Base-by-base conservation (phyloP, 768 basidiomycete genomes). In the Xerocomellus amylosporus region DNA sequence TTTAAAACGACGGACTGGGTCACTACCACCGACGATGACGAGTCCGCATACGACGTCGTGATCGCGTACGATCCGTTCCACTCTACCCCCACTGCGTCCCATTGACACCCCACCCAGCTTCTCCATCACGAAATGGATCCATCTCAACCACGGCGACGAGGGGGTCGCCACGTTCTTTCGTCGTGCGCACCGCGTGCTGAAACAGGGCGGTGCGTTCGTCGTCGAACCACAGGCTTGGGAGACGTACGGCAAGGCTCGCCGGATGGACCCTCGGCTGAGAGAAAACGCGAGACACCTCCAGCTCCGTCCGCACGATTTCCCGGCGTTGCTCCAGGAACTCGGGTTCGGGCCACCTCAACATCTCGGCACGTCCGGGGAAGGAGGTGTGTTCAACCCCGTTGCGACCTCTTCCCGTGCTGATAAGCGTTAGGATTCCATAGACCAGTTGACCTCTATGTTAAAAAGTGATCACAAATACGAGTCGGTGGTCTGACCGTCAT, bases 91-190 rank as follows among this genome's bases (percentile, higher is more conserved):
- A 28, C 2, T n/a, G 17, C 36, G 33, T n/a, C 39, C 9, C 4
- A n/a, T 14, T 58, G n/a, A 49, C 44, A 22, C 17, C 6, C 13
- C 24, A 17, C 4, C 7, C 26, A 67, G 51, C 1, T 84, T 96
- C 60, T 95, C 93, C 0, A 72, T 95, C 41, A 83, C 92, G 0
- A 96, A 94, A 71, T 96, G 93, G 93, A 90, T 95, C 30, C 93
- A 96, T 69, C 75, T 96, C 10, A 86, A 93, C 59, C 75, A 77
- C 12, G 87, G 88, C 10, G 93, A 97, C 63, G 79, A 80, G 1
- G 93, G 84, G 0, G 61, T 96, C n/a, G 59, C 68, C 34, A 54
- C 58, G 0, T 91, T 94, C 69, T 95, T 96, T 63, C 71, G 66
- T 3, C 81, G 84, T 39, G 81, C 86, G 0, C 73, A 83, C 58